Conservation (phyloP, 1,284 basidiomycete genomes). For the Ustilago tritici region DNA sequence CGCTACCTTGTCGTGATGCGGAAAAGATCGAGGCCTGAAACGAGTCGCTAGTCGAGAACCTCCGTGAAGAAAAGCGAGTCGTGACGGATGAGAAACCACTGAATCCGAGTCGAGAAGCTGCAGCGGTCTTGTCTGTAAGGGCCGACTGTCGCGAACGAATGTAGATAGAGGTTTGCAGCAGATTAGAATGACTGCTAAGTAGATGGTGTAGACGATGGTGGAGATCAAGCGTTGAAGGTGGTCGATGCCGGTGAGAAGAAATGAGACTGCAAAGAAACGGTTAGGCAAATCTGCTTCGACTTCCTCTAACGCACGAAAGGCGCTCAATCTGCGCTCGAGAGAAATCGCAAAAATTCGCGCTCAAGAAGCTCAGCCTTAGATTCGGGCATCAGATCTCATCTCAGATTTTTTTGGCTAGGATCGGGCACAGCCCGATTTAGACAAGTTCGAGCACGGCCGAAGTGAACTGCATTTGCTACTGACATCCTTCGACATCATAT, state of each 20-base stretch:
- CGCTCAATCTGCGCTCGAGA: neutral
- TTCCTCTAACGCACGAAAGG: neutral
- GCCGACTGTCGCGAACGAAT: neutral
- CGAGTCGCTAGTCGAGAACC: neutral
- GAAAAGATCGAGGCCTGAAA: neutral
- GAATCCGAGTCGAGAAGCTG: neutral
- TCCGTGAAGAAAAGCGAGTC: neutral
- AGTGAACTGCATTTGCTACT: neutral
- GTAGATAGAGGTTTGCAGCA: neutral
- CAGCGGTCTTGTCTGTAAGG: neutral
- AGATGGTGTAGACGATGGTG: neutral
- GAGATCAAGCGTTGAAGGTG: neutral
- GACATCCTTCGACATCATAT: neutral
- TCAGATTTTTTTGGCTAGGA: neutral
- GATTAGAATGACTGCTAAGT: neutral
- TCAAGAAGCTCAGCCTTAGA: neutral
- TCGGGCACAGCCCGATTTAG: neutral
- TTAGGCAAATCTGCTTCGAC: conserved; percentile 10
- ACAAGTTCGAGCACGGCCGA: neutral
- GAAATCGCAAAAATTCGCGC: conserved; percentile 1
- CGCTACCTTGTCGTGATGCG: neutral
- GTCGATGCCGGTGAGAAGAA: conserved; percentile 14
- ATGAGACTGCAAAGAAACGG: neutral
- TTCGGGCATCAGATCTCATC: neutral
- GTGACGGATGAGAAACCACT: neutral